These are phyloP conservation scores for Pterocarpus santalinus DNA, from an alignment of 306 rosid species.

Conservation along the genomic window DNA sequence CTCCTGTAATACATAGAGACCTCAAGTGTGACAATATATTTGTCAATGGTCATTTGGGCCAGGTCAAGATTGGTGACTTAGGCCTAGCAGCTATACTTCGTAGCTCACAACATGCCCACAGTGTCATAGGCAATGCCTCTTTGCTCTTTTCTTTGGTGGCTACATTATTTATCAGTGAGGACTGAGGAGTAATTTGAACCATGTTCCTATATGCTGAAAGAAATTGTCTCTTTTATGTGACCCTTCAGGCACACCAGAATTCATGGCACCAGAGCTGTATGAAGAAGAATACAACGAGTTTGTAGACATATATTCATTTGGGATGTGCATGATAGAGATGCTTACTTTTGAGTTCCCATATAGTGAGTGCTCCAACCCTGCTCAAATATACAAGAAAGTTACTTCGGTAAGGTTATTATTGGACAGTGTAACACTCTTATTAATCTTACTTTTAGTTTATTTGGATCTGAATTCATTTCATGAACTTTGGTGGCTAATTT, in stretches of 20 bases:
- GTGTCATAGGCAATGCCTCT: slow-evolving; percentile 75
- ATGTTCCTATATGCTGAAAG: background rate
- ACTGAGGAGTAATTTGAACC: background rate
- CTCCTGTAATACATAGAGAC: slow-evolving; percentile 91
- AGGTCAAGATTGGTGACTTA: slow-evolving; percentile 89
- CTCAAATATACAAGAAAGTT: slow-evolving; percentile 98
- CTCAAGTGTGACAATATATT: slow-evolving; percentile 91
- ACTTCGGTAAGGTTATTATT: slow-evolving; percentile 62
- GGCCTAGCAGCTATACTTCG: slow-evolving; percentile 88
- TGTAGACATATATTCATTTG: slow-evolving; percentile 85
- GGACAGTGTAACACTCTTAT: background rate
- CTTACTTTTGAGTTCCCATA: slow-evolving; percentile 88
- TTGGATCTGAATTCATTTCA: background rate
- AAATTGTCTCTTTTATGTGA: background rate
- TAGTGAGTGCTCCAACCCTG: slow-evolving; percentile 88
- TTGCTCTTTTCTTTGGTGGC: background rate
- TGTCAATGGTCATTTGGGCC: slow-evolving; percentile 89
- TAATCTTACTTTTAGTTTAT: background rate
- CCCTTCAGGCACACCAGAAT: slow-evolving; percentile 86
- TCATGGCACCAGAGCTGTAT: slow-evolving; percentile 97
- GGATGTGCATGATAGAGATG: slow-evolving; percentile 94
- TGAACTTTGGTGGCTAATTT: background rate
- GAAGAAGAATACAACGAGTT: slow-evolving; percentile 89
- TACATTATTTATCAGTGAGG: background rate
- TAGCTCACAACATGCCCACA: slow-evolving; percentile 77